These are phyloP conservation scores for Fusarium clavum DNA, from an alignment of 2,329 filamentous ascomycete genomes.

Conservation along the genomic window DNA sequence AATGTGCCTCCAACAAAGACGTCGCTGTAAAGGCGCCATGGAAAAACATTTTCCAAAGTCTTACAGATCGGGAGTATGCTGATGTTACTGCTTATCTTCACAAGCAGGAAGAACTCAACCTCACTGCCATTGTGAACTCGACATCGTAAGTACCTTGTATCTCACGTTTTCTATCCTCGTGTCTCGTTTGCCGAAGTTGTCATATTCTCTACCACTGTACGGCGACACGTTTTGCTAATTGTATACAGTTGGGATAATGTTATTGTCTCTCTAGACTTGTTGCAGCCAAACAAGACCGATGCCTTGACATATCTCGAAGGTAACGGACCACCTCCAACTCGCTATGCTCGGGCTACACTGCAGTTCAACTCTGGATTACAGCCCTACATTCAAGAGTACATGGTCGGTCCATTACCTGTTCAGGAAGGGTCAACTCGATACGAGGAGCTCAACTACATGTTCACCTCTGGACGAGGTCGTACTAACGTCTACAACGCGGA, in stretches of 20 bases:
- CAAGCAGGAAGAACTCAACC: conserved; percentile 22
- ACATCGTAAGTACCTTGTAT: conserved; percentile 25
- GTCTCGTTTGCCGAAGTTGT: not conserved
- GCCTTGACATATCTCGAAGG: conserved; percentile 58
- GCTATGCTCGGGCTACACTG: conserved; percentile 57
- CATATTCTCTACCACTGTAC: too few species aligned
- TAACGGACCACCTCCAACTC: conserved; percentile 49
- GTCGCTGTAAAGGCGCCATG: not conserved
- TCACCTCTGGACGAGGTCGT: conserved; percentile 47
- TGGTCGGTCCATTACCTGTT: conserved; percentile 53
- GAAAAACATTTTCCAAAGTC: conserved; percentile 29
- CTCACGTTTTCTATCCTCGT: not conserved
- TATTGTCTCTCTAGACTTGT: conserved; percentile 49
- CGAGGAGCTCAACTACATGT: conserved; percentile 56
- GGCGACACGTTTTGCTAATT: not conserved
- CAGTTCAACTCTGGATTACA: conserved; percentile 39
- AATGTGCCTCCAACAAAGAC: conserved; percentile 3
- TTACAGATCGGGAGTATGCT: conserved; percentile 27
- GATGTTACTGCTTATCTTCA: conserved; percentile 31
- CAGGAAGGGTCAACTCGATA: conserved; percentile 51
- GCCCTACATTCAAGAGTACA: conserved; percentile 55
- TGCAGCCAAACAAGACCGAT: conserved; percentile 63
- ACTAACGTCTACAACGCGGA: conserved; percentile 43
- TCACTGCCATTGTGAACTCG: conserved; percentile 30
- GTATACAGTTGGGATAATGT: conserved; percentile 29